These are phyloP conservation scores for Vinca minor DNA, from an alignment of 257 asterid species.

Conservation along the genomic window DNA sequence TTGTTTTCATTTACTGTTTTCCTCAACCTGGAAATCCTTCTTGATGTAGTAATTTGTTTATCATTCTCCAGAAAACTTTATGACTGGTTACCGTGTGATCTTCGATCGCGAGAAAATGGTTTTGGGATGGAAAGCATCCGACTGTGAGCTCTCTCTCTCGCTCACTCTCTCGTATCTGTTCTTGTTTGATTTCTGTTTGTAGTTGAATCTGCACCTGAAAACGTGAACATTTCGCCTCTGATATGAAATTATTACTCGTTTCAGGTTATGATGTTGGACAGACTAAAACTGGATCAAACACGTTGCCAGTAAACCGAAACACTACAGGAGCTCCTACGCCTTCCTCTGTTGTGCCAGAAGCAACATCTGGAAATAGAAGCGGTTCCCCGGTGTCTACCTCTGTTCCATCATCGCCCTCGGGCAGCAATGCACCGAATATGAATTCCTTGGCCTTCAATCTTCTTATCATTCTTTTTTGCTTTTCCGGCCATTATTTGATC, in stretches of 20 bases:
- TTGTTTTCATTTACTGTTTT: not conserved
- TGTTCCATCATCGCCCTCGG: slow-evolving; percentile 22
- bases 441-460: slow-evolving; percentile 24
- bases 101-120: slow-evolving; percentile 85
- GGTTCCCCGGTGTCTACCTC: slow-evolving; percentile 24
- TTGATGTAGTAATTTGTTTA: slow-evolving; percentile 6
- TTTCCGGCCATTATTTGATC: slow-evolving; percentile 31
- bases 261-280: slow-evolving; percentile 48
- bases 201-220: not conserved
- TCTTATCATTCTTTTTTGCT: slow-evolving; percentile 29
- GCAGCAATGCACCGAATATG: slow-evolving; percentile 32
- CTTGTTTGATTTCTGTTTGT: not conserved
- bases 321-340: slow-evolving; percentile 57
- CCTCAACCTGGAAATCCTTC: not conserved
- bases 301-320: slow-evolving; percentile 45
- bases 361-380: slow-evolving; percentile 36
- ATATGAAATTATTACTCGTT: not conserved
- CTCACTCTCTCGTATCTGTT: not conserved
- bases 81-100: slow-evolving; percentile 74
- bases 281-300: slow-evolving; percentile 31
- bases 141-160: slow-evolving; percentile 47
- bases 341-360: slow-evolving; percentile 53
- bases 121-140: slow-evolving; percentile 76
- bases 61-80: slow-evolving; percentile 64
- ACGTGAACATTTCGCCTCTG: not conserved